Evolutionary conservation across 192 early-diverging fungal genomes (phyloP).

Genomic region (Gonapodya prolifera): DNA sequence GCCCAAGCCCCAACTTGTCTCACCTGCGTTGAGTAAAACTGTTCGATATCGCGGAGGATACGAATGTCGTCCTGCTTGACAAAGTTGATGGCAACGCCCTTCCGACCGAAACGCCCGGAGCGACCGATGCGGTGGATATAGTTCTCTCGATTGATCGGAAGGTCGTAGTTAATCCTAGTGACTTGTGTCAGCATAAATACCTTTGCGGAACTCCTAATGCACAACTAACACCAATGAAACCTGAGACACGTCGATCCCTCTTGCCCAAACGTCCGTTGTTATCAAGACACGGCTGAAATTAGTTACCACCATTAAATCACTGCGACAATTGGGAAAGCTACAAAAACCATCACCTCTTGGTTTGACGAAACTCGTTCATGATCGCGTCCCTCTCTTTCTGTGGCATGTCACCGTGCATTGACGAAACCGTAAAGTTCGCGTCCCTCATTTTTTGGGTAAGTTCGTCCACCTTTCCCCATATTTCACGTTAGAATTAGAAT

Average conservation of each 20-base stretch:
- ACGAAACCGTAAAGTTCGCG: conserved; percentile 93
- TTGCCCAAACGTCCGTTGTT: conserved; percentile 96
- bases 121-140: conserved; percentile 99
- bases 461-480: conserved; percentile 67
- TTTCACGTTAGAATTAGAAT: neutral
- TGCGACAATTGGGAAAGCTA: neutral
- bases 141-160: conserved; percentile 88
- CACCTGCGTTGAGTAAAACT: conserved; percentile 80
- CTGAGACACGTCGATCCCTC: conserved; percentile 99
- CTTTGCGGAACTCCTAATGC: neutral
- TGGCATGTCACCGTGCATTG: conserved; percentile 99
- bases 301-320: conserved; percentile 2
- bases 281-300: conserved; percentile 77
- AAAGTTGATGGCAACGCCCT: conserved; percentile 99
- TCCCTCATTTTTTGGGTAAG: conserved; percentile 90
- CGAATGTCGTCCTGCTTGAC: conserved; percentile 87
- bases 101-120: conserved; percentile 93
- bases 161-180: conserved; percentile 67
- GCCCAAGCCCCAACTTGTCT: neutral
- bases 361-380: conserved; percentile 94
- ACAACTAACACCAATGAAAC: conserved; percentile 67
- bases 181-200: neutral
- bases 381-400: conserved; percentile 95
- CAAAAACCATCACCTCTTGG: conserved; percentile 39
- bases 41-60: conserved; percentile 92